Conservation (phyloP, 2,329 filamentous ascomycete species). For the Aureobasidium uvarum region DNA sequence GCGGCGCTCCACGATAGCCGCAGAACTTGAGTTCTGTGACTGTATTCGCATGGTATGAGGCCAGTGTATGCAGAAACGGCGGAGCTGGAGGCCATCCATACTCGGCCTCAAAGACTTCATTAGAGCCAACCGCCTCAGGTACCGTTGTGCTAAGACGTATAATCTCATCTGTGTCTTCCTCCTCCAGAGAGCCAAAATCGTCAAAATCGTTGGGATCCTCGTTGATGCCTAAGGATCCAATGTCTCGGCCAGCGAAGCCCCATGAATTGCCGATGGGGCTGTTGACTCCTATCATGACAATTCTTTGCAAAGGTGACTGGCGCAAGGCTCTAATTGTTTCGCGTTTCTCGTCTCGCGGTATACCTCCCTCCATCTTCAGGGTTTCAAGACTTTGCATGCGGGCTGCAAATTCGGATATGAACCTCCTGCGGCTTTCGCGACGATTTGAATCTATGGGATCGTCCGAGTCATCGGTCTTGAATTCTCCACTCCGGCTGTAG, state of each 20-base stretch:
- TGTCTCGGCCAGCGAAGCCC: slow-evolving; percentile 40
- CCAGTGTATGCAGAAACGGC: slow-evolving; percentile 46
- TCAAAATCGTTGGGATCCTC: slow-evolving; percentile 27
- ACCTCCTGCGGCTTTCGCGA: slow-evolving; percentile 31
- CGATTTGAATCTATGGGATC: neutral
- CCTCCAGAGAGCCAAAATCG: slow-evolving; percentile 34
- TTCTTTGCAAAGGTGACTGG: slow-evolving; percentile 44
- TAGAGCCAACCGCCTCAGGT: slow-evolving; percentile 28
- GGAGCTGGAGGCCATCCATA: slow-evolving; percentile 45
- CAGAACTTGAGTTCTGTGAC: slow-evolving; percentile 50
- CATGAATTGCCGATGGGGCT: slow-evolving; percentile 49
- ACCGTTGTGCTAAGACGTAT: slow-evolving; percentile 31
- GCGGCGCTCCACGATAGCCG: slow-evolving; percentile 47
- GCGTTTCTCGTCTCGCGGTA: slow-evolving; percentile 49
- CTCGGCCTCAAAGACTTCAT: slow-evolving; percentile 39
- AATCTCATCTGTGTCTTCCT: slow-evolving; percentile 36
- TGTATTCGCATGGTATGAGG: slow-evolving; percentile 43
- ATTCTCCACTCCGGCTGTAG: slow-evolving; percentile 33
- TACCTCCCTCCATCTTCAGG: slow-evolving; percentile 50
- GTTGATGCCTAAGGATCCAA: slow-evolving; percentile 35
- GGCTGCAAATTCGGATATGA: slow-evolving; percentile 47
- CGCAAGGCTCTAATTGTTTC: slow-evolving; percentile 47
- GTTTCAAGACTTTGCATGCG: slow-evolving; percentile 44
- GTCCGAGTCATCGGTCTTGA: slow-evolving; percentile 30
- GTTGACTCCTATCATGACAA: slow-evolving; percentile 48